phyloP scores from a whole-genome alignment of 257 asterid genomes.

The Striga asiatica region DNA sequence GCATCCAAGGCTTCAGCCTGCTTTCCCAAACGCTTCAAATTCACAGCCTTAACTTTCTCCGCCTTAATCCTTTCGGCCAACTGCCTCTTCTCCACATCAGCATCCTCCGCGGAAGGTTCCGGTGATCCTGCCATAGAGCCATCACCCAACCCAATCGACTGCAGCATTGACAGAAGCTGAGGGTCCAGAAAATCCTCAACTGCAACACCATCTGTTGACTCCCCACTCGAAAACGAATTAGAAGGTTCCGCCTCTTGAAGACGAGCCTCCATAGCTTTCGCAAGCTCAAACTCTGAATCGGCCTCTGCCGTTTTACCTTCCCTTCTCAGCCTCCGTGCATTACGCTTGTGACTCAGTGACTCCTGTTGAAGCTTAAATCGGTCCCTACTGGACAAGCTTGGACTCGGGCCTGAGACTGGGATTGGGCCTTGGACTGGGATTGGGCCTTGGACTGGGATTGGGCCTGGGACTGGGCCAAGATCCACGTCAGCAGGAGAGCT shows the following conservation, averaged over 20 bases:
- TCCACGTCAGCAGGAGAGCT: too few relatives aligned
- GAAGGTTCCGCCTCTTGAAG: slow-evolving; percentile 40
- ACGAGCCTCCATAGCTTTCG: slow-evolving; percentile 64
- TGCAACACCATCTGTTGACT: slow-evolving; percentile 33
- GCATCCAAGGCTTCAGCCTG: slow-evolving; percentile 83
- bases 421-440: slow-evolving; percentile 42
- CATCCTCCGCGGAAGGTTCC: slow-evolving; percentile 13
- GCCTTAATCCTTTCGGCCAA: slow-evolving; percentile 52
- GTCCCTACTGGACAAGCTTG: slow-evolving; percentile 58
- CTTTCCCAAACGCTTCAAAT: slow-evolving; percentile 78
- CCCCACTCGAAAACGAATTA: slow-evolving; percentile 14
- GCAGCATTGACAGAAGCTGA: slow-evolving; percentile 76
- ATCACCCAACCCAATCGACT: slow-evolving; percentile 54
- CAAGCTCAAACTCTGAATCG: slow-evolving; percentile 65
- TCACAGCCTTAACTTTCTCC: slow-evolving; percentile 74
- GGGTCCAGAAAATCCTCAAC: slow-evolving; percentile 89
- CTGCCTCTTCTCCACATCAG: slow-evolving; percentile 38
- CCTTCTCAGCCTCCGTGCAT: slow-evolving; percentile 71
- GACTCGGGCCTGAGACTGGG: slow-evolving; percentile 48
- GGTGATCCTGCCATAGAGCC: slow-evolving; percentile 18
- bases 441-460: slow-evolving; percentile 46
- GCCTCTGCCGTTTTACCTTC: slow-evolving; percentile 83
- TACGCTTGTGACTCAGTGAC: slow-evolving; percentile 74
- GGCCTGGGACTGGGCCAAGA: slow-evolving; percentile 39
- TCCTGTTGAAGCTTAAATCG: slow-evolving; percentile 73